Percentiles rank a stretch among this genome's conserved stretches.
These are phyloP conservation scores for Aspergillus mulundensis DNA, from an alignment of 495 filamentous ascomycete species.

Conservation along the genomic window DNA sequence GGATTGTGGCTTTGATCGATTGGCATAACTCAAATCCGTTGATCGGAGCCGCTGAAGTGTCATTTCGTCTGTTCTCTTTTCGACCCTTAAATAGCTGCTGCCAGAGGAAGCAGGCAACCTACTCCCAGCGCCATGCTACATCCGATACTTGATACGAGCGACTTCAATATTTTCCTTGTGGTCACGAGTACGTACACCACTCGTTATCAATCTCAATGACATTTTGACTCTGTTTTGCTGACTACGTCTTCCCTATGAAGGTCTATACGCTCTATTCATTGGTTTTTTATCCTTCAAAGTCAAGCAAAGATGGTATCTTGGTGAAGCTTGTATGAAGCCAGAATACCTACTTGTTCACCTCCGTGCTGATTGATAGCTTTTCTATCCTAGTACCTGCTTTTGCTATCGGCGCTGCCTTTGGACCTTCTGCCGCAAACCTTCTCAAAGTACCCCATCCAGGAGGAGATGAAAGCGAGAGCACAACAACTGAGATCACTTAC, in stretches of 20 bases:
- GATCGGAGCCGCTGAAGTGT: background rate
- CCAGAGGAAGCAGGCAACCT: too few species aligned
- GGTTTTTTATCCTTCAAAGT: slow-evolving; percentile 51
- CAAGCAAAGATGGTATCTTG: slow-evolving; percentile 53
- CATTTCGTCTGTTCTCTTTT: background rate
- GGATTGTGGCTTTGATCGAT: background rate
- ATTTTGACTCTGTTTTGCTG: background rate
- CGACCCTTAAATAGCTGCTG: background rate
- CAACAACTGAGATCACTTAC: slow-evolving; percentile 44
- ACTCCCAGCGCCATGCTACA: slow-evolving; percentile 30
- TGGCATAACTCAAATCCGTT: background rate
- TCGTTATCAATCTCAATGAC: background rate
- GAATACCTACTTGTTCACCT: background rate
- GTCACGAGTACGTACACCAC: slow-evolving; percentile 37
- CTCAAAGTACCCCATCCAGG: slow-evolving; percentile 44
- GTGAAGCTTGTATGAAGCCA: slow-evolving; percentile 48
- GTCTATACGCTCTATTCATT: slow-evolving; percentile 31
- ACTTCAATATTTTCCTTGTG: slow-evolving; percentile 45
- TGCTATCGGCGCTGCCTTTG: slow-evolving; percentile 42
- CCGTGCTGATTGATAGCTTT: slow-evolving; percentile 6
- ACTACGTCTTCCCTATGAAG: slow-evolving; percentile 16
- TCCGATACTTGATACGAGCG: slow-evolving; percentile 50
- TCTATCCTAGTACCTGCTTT: slow-evolving; percentile 46
- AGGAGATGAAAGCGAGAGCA: slow-evolving; percentile 29
- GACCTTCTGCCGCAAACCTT: slow-evolving; percentile 46